Percentiles rank a stretch among this genome's conserved stretches.
Evolutionary conservation across 441 rosid species (phyloP).

Genomic region (Populus hybrid): DNA sequence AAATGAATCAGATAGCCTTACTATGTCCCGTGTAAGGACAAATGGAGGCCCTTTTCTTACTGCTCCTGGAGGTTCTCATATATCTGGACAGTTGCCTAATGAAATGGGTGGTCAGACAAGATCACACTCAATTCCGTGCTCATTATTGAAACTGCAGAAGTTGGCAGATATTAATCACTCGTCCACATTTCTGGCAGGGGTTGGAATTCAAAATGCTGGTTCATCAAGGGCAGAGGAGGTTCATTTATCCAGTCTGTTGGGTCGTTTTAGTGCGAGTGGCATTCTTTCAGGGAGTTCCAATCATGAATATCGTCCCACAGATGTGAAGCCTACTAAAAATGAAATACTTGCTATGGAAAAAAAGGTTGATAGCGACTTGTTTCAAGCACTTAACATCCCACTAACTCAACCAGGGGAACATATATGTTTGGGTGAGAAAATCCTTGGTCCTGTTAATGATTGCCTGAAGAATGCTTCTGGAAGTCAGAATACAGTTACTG

Average conservation of each 20-base stretch:
- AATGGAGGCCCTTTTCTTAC: constrained; percentile 11
- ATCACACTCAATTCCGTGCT: constrained; percentile 13
- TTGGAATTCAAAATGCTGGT: constrained; percentile 18
- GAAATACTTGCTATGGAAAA: constrained; percentile 27
- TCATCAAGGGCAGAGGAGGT: constrained; percentile 29
- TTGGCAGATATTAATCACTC: constrained; percentile 16
- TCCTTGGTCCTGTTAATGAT: constrained; percentile 19
- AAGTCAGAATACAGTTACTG: constrained; percentile 23
- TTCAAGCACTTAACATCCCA: constrained; percentile 26
- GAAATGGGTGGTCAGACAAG: constrained; percentile 14
- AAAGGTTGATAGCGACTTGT: constrained; percentile 25
- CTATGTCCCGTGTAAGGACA: constrained; percentile 16
- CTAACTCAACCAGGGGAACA: constrained; percentile 17
- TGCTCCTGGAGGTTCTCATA: constrained; percentile 16
- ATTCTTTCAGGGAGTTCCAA: constrained; percentile 27
- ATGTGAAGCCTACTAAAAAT: constrained; percentile 19
- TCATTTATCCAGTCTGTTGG: constrained; percentile 23
- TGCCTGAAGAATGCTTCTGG: constrained; percentile 29
- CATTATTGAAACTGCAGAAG: constrained; percentile 20
- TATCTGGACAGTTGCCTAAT: constrained; percentile 12
- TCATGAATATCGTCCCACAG: constrained; percentile 14
- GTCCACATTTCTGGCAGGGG: constrained; percentile 13
- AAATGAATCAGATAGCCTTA: constrained; percentile 17
- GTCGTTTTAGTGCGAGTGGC: constrained; percentile 17
- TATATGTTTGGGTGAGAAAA: constrained; percentile 20